phyloP scores from a whole-genome alignment of 2,329 filamentous ascomycete genomes.

The Talaromyces sp. region DNA sequence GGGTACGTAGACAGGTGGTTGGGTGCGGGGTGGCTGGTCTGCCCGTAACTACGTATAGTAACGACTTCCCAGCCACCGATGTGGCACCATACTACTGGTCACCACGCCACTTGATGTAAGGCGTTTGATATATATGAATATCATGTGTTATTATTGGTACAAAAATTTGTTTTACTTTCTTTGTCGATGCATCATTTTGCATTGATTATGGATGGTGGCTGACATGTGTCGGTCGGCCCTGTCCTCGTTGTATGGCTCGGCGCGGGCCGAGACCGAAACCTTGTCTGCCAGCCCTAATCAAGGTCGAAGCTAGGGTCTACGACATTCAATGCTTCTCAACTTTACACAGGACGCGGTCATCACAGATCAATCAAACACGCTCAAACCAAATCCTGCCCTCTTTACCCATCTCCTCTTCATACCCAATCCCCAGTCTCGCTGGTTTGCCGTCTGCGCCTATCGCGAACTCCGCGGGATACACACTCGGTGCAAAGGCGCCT shows the following conservation, averaged over 20 bases:
- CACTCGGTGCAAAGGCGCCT: not conserved
- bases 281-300: not conserved
- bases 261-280: conserved; percentile 11
- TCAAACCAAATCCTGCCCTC: conserved; percentile 15
- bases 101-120: conserved; percentile 7
- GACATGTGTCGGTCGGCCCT: not conserved
- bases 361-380: not conserved
- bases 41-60: not conserved
- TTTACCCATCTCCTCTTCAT: conserved; percentile 9
- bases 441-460: not conserved
- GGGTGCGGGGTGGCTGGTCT: conserved; percentile 18
- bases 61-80: conserved; percentile 18
- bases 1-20: conserved; percentile 15
- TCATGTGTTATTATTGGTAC: not conserved
- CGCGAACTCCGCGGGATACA: conserved; percentile 13
- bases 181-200: not conserved
- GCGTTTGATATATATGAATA: not conserved
- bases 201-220: not conserved
- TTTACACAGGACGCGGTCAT: no score
- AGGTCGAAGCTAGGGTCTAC: not conserved
- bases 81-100: conserved; percentile 13
- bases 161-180: not conserved
- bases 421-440: not conserved
- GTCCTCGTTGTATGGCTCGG: conserved; percentile 2
- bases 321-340: no score